These are phyloP conservation scores for Diplotaxis tenuifolia DNA, from an alignment of 345 rosid species.

Conservation along the genomic window DNA sequence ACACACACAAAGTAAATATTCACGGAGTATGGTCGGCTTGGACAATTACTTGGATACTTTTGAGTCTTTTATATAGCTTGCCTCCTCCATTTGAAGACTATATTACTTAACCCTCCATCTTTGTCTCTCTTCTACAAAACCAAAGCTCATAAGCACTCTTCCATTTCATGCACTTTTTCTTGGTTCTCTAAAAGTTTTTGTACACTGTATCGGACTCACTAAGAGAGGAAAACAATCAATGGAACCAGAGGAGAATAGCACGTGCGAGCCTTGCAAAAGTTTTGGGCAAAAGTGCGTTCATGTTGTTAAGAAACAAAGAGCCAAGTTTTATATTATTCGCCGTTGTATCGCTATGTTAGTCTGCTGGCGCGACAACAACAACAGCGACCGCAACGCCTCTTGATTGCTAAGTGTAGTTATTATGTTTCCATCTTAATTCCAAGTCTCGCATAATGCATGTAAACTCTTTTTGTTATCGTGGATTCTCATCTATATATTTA, in stretches of 20 bases:
- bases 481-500: not conserved
- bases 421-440: not conserved
- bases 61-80: slow-evolving; percentile 14
- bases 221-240: slow-evolving; percentile 11
- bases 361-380: slow-evolving; percentile 60
- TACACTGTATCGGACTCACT: not conserved
- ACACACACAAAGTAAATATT: not conserved
- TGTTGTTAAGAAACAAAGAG: slow-evolving; percentile 75
- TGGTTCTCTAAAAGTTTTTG: not conserved
- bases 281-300: slow-evolving; percentile 78
- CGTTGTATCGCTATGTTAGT: slow-evolving; percentile 80
- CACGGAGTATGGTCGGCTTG: not conserved
- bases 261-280: slow-evolving; percentile 57
- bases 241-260: slow-evolving; percentile 28
- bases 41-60: slow-evolving; percentile 7
- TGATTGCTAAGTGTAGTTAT: not conserved
- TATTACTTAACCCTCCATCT: slow-evolving; percentile 9
- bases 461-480: not conserved
- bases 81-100: slow-evolving; percentile 27
- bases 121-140: slow-evolving; percentile 4
- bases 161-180: not conserved
- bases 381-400: slow-evolving; percentile 1
- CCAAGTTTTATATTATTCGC: slow-evolving; percentile 73
- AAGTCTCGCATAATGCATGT: not conserved
- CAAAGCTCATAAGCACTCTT: slow-evolving; percentile 2